phyloP scores from a whole-genome alignment of 148 eudicot genomes.

The Salicornia ramosissima region DNA sequence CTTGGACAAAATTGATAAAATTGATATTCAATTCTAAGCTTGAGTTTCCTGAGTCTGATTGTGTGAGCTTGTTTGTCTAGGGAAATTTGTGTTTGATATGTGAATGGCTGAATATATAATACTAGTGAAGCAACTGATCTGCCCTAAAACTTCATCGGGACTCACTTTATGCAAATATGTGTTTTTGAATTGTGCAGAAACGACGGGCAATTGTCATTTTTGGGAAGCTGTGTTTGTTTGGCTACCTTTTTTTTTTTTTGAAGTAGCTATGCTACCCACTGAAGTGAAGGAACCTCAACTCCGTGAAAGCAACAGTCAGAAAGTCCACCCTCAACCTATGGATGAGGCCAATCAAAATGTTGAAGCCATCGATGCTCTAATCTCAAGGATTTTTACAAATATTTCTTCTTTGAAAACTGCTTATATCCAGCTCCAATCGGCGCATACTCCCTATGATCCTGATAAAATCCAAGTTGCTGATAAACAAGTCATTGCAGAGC shows the following conservation, averaged over 20 bases:
- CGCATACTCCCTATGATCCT: slow-evolving; percentile 97
- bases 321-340: slow-evolving; percentile 98
- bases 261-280: slow-evolving; percentile 87
- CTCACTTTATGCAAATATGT: not conserved
- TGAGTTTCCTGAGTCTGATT: not conserved
- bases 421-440: slow-evolving; percentile 86
- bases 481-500: slow-evolving; percentile 82
- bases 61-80: not conserved
- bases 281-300: slow-evolving; percentile 72
- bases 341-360: slow-evolving; percentile 75
- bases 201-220: slow-evolving; percentile 9
- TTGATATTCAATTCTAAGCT: not conserved
- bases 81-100: not conserved
- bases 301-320: slow-evolving; percentile 89
- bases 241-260: slow-evolving; percentile 26
- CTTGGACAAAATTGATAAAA: not conserved
- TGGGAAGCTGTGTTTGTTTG: slow-evolving; percentile 23
- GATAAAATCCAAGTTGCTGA: slow-evolving; percentile 96
- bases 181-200: slow-evolving; percentile 25
- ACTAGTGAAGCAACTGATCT: not conserved
- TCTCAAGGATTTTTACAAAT: slow-evolving; percentile 64
- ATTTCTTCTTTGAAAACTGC: slow-evolving; percentile 84
- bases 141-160: not conserved
- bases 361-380: slow-evolving; percentile 78
- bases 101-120: not conserved